These are phyloP conservation scores for Podaxis carcinomalis DNA, from an alignment of 768 basidiomycete species.

Conservation along the genomic window DNA sequence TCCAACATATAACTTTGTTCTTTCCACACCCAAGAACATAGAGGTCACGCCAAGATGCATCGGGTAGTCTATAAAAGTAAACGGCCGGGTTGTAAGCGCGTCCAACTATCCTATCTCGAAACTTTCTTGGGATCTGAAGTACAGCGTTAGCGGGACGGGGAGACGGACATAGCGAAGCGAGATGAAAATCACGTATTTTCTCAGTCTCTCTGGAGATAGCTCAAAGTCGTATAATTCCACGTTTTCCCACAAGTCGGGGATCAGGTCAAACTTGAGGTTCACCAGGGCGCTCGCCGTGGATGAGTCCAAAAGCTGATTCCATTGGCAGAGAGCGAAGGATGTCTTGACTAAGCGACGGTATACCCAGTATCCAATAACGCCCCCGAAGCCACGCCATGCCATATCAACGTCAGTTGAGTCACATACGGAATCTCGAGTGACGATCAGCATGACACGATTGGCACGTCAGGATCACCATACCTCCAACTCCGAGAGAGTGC, in stretches of 20 bases:
- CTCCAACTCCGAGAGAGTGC: not conserved
- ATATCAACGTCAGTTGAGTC: not conserved
- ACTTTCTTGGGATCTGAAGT: not conserved
- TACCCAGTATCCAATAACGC: not conserved
- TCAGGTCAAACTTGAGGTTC: not conserved
- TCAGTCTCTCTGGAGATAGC: not conserved
- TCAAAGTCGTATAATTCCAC: not conserved
- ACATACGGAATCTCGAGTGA: too few species aligned
- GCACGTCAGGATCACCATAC: not conserved
- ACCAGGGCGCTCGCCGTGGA: not conserved
- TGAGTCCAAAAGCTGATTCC: not conserved
- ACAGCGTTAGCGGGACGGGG: not conserved
- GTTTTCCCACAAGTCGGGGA: not conserved
- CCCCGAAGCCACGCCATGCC: not conserved
- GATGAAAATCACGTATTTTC: not conserved
- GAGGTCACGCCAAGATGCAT: not conserved
- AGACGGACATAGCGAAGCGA: not conserved
- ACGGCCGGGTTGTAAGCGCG: not conserved
- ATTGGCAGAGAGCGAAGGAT: not conserved
- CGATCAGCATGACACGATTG: not conserved
- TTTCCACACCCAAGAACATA: not conserved
- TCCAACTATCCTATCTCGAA: not conserved
- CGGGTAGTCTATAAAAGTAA: not conserved
- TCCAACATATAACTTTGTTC: not conserved
- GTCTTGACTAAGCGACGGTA: not conserved